A percentile compares a stretch with the other conserved stretches of the same genome.
phyloP scores from a whole-genome alignment of 1,284 basidiomycete genomes.

The Trichosporon ovoides region DNA sequence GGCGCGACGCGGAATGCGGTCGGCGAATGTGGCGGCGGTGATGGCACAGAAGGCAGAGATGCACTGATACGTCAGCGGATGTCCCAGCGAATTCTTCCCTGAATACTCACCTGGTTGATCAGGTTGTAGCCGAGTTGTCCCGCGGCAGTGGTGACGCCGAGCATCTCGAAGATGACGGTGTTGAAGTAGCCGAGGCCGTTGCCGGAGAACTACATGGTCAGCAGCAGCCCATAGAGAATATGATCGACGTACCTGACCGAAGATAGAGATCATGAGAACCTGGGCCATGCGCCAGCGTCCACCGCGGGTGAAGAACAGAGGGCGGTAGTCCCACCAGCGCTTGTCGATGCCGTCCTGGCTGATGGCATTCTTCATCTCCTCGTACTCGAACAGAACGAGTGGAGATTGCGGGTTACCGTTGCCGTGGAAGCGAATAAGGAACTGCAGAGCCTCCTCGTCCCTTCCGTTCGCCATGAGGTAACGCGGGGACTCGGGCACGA shows the following conservation, averaged over 20 bases:
- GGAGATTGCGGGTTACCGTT: constrained; percentile 40
- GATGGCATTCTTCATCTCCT: constrained; percentile 57
- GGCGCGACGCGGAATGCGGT: constrained; percentile 31
- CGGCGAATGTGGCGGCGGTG: constrained; percentile 28
- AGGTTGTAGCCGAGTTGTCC: constrained; percentile 56
- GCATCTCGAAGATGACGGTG: constrained; percentile 35
- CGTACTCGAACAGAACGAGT: constrained; percentile 54
- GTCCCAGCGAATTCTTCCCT: too few species aligned
- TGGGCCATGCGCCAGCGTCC: constrained; percentile 37
- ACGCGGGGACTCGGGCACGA: constrained; percentile 30
- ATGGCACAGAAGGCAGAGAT: constrained; percentile 56
- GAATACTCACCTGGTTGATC: constrained; percentile 45
- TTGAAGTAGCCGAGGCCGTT: constrained; percentile 55
- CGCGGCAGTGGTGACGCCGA: constrained; percentile 28
- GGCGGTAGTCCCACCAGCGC: constrained; percentile 54
- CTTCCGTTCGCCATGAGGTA: constrained; percentile 25
- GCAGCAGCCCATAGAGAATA: constrained; percentile 43
- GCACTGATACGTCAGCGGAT: constrained; percentile 36
- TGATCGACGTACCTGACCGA: constrained; percentile 52
- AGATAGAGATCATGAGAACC: constrained; percentile 42
- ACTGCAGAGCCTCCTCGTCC: constrained; percentile 62
- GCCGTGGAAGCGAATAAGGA: constrained; percentile 61
- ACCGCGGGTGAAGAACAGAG: constrained; percentile 27
- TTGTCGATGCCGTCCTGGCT: constrained; percentile 58
- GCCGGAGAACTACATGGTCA: constrained; percentile 49